Percentiles rank a stretch among this genome's conserved stretches.
phyloP scores from a whole-genome alignment of 2,329 filamentous ascomycete genomes.

The Lachnellula hyalina region DNA sequence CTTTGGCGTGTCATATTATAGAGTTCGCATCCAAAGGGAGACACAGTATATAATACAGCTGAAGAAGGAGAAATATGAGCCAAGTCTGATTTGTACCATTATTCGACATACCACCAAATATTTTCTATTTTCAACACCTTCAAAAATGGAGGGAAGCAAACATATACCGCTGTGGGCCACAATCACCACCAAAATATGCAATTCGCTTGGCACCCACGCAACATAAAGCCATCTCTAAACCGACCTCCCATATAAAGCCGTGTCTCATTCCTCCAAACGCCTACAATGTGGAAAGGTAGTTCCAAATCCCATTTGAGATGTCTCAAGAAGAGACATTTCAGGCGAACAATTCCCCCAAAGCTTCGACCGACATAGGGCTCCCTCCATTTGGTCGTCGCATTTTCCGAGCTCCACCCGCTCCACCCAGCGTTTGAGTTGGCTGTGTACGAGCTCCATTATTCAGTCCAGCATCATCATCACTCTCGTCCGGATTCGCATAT shows the following conservation, averaged over 20 bases:
- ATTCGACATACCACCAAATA: too few relatives aligned
- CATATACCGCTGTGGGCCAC: not conserved
- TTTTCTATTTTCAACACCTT: not conserved
- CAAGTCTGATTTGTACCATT: too few relatives aligned
- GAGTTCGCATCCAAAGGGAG: too few relatives aligned
- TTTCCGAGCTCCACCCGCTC: constrained; percentile 3
- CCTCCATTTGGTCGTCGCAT: constrained; percentile 21
- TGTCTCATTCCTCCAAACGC: constrained; percentile 1
- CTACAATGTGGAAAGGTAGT: constrained; percentile 4
- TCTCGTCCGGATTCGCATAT: constrained; percentile 50
- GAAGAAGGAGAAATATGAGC: too few relatives aligned
- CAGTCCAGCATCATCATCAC: constrained; percentile 45
- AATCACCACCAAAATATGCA: constrained; percentile 4
- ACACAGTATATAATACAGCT: too few relatives aligned
- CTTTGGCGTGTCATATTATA: not conserved
- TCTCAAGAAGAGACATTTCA: not conserved
- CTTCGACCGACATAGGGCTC: constrained; percentile 31
- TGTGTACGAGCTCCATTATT: constrained; percentile 18
- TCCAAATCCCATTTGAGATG: constrained; percentile 1
- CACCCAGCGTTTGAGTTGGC: constrained; percentile 4
- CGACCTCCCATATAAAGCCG: not conserved
- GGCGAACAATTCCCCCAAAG: constrained; percentile 18
- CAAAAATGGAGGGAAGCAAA: not conserved
- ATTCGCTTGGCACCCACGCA: constrained; percentile 1
- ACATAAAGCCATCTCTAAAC: constrained; percentile 2